Percentiles rank a stretch among this genome's conserved stretches.
Conservation (phyloP, 371 early-diverging fungal species). For the Mortierella sp. region DNA sequence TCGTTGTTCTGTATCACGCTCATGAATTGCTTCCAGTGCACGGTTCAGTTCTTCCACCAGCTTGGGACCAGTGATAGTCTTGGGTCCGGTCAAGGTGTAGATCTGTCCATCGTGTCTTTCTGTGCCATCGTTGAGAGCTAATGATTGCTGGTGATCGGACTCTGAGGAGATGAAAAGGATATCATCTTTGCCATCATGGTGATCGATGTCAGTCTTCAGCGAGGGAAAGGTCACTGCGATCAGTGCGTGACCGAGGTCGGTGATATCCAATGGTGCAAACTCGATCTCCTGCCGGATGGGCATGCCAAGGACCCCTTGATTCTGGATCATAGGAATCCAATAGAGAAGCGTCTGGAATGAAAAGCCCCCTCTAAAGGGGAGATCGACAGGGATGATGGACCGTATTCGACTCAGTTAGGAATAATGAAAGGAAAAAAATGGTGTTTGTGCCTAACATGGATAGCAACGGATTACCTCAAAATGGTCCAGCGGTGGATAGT, state of each 20-base stretch:
- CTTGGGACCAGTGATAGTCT: conserved; percentile 23
- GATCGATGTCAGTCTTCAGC: background rate
- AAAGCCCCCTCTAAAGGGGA: conserved; percentile 22
- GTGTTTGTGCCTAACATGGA: background rate
- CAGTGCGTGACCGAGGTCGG: conserved; percentile 31
- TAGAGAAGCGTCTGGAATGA: conserved; percentile 33
- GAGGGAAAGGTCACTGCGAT: conserved; percentile 26
- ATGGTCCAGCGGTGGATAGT: conserved; percentile 36
- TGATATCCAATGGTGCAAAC: conserved; percentile 33
- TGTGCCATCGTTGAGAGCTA: background rate
- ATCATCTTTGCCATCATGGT: background rate
- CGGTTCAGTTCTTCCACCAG: conserved; percentile 20
- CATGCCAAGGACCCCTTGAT: conserved; percentile 33
- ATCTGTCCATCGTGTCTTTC: conserved; percentile 17
- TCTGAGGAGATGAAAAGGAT: background rate
- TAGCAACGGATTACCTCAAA: conserved; percentile 14
- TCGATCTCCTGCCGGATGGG: conserved; percentile 18
- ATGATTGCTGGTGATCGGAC: no score
- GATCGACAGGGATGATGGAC: background rate
- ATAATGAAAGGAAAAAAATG: background rate
- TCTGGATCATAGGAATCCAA: conserved; percentile 33
- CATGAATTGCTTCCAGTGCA: background rate
- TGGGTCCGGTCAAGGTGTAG: conserved; percentile 39
- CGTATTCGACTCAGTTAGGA: background rate
- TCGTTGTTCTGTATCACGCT: background rate